phyloP scores from a whole-genome alignment of 768 basidiomycete species.

The Mycena vulgaris region DNA sequence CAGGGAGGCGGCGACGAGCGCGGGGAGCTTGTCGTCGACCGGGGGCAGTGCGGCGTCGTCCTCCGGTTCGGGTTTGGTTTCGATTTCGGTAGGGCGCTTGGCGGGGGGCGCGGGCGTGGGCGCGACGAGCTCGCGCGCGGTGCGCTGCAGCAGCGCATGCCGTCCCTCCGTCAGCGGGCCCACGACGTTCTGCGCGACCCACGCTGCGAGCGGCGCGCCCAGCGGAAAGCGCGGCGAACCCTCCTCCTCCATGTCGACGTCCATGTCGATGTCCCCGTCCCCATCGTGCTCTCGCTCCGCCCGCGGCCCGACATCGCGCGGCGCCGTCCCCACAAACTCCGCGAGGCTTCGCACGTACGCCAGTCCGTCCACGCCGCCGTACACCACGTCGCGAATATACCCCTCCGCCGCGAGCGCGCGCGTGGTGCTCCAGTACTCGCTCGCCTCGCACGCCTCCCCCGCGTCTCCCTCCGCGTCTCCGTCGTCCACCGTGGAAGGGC shows the following conservation, averaged over 20 bases:
- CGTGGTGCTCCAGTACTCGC: conserved; percentile 65
- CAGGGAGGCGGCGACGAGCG: conserved; percentile 58
- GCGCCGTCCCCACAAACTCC: conserved; percentile 68
- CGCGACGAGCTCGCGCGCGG: conserved; percentile 50
- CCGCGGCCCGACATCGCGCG: conserved; percentile 22
- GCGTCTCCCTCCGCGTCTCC: conserved; percentile 36
- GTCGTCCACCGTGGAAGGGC: conserved; percentile 31
- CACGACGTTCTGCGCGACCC: conserved; percentile 61
- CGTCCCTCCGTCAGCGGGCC: conserved; percentile 65
- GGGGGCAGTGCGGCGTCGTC: neutral
- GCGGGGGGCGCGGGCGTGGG: conserved; percentile 21
- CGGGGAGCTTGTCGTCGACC: conserved; percentile 32
- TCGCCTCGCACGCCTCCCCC: neutral
- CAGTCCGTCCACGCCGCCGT: conserved; percentile 82
- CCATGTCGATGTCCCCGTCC: conserved; percentile 17
- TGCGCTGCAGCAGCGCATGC: conserved; percentile 61
- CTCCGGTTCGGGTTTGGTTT: too few species aligned
- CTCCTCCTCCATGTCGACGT: conserved; percentile 20
- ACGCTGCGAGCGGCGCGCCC: conserved; percentile 58
- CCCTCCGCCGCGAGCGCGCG: conserved; percentile 71
- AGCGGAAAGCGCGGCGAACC: conserved; percentile 42
- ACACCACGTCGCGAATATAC: conserved; percentile 82
- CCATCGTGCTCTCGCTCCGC: conserved; percentile 29
- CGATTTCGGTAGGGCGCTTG: too few species aligned
- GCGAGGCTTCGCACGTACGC: conserved; percentile 86